A percentile compares a stretch with the other conserved stretches of the same genome.
Evolutionary conservation across 2,329 filamentous ascomycete genomes (phyloP).

Genomic region (Trichoderma arundinaceum): DNA sequence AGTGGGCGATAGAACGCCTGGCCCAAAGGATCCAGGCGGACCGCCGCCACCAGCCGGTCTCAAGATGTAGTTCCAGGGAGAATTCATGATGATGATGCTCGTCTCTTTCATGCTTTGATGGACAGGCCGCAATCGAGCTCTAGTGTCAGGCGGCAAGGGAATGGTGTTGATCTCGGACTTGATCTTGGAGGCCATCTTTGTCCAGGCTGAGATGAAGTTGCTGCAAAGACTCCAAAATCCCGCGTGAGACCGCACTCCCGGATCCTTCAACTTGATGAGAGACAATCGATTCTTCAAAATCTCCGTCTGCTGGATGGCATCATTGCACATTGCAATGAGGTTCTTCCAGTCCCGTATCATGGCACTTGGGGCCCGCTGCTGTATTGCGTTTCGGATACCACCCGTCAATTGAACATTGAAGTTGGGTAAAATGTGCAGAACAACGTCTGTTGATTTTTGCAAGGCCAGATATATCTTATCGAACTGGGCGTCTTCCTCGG

Average conservation of each 20-base stretch:
- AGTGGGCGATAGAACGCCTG: conserved; percentile 34
- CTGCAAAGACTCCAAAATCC: conserved; percentile 75
- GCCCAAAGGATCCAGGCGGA: conserved; percentile 15
- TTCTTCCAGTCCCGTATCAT: conserved; percentile 70
- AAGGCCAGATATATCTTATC: conserved; percentile 82
- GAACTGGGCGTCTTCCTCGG: conserved; percentile 80
- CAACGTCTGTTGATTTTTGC: conserved; percentile 73
- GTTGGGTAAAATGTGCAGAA: conserved; percentile 72
- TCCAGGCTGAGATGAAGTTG: conserved; percentile 73
- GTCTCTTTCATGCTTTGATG: conserved; percentile 85
- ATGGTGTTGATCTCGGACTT: conserved; percentile 60
- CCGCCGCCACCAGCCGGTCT: conserved; percentile 31
- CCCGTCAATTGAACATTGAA: conserved; percentile 70
- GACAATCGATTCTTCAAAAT: conserved; percentile 74
- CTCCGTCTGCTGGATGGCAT: conserved; percentile 75
- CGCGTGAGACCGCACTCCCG: conserved; percentile 69
- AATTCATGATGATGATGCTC: conserved; percentile 69
- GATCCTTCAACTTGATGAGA: conserved; percentile 83
- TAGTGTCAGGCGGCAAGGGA: conserved; percentile 68
- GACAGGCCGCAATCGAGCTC: conserved; percentile 75
- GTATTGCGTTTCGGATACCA: conserved; percentile 67
- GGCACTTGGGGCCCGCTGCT: conserved; percentile 63
- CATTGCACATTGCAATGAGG: conserved; percentile 73
- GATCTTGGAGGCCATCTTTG: conserved; percentile 66
- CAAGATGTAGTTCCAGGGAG: conserved; percentile 60